Evolutionary conservation across 495 filamentous ascomycete genomes (phyloP).

Genomic region (Clohesyomyces aquaticus): DNA sequence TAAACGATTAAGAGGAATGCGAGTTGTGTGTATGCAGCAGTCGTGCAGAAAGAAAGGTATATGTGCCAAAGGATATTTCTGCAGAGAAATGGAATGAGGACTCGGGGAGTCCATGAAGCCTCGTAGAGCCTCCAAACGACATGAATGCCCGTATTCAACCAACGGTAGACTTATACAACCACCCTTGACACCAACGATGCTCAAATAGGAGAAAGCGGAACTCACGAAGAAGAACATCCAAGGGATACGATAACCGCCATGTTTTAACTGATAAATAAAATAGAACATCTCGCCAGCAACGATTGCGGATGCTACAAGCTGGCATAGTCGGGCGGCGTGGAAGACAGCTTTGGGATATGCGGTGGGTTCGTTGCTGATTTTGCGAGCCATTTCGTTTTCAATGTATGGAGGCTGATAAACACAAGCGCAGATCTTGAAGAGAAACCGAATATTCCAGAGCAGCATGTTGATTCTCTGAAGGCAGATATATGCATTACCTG

Average conservation of each 20-base stretch:
- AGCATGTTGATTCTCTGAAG: neutral
- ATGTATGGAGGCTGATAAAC: neutral
- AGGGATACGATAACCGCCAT: slow-evolving; percentile 3
- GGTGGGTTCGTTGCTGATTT: slow-evolving; percentile 7
- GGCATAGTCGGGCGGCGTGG: slow-evolving; percentile 6
- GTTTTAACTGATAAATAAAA: slow-evolving; percentile 7
- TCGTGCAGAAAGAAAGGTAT: too few species aligned
- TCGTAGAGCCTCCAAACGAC: too few species aligned
- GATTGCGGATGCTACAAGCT: slow-evolving; percentile 3
- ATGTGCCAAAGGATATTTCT: too few species aligned
- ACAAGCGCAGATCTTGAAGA: neutral
- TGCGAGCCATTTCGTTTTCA: neutral
- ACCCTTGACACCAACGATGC: neutral
- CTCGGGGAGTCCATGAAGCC: too few species aligned
- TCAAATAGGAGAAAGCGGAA: neutral
- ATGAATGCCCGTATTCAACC: too few species aligned
- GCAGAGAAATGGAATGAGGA: too few species aligned
- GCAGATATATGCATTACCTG: neutral
- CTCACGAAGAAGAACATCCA: slow-evolving; percentile 17
- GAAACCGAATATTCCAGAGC: neutral
- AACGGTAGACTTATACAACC: too few species aligned
- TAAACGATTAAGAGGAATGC: too few species aligned
- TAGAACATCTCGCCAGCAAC: slow-evolving; percentile 18
- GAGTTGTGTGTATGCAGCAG: too few species aligned
- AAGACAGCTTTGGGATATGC: slow-evolving; percentile 8